phyloP scores from a whole-genome alignment of 306 rosid genomes.

The Acmispon strigosus region DNA sequence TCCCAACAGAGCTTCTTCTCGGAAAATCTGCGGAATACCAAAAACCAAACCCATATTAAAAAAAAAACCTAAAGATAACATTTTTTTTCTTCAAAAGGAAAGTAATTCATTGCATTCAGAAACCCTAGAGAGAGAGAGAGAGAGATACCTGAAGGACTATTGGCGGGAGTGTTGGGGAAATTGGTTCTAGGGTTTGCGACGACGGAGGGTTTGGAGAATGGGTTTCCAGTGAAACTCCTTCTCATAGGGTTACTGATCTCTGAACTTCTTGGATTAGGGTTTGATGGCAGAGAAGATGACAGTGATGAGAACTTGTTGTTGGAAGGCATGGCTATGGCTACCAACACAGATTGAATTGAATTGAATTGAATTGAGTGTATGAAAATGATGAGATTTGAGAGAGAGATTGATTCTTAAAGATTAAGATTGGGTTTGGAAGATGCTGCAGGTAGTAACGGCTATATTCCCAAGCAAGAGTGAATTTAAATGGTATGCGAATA shows the following conservation, averaged over 20 bases:
- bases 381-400: background rate
- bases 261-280: constrained; percentile 53
- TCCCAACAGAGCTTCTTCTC: constrained; percentile 35
- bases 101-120: background rate
- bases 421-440: background rate
- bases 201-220: constrained; percentile 57
- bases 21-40: constrained; percentile 38
- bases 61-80: too few species aligned
- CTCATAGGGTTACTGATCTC: constrained; percentile 50
- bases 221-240: constrained; percentile 71
- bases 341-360: constrained; percentile 10
- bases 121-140: too few species aligned
- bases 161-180: constrained; percentile 56
- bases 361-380: background rate
- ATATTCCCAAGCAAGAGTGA: constrained; percentile 14
- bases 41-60: background rate
- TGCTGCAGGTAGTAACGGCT: constrained; percentile 41
- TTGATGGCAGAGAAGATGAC: constrained; percentile 31
- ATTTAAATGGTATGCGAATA: constrained; percentile 19
- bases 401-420: constrained; percentile 10
- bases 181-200: constrained; percentile 33
- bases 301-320: constrained; percentile 36
- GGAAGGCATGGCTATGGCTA: constrained; percentile 27
- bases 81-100: background rate
- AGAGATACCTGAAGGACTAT: constrained; percentile 59